phyloP scores from a whole-genome alignment of 1,284 basidiomycete genomes.

The Fistulina hepatica region DNA sequence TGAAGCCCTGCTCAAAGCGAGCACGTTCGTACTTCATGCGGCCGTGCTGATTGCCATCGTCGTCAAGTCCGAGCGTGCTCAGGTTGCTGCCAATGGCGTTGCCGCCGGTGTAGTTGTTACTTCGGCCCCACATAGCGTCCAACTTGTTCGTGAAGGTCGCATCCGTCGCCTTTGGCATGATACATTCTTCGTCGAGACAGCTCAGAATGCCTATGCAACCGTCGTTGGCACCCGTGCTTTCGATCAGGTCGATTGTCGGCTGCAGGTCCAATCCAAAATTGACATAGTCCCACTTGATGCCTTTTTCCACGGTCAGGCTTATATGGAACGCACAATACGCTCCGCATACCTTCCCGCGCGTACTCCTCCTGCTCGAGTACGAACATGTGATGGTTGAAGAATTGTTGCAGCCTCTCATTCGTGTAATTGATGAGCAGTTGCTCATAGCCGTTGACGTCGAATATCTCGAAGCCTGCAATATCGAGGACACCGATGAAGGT shows the following conservation, averaged over 20 bases:
- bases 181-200: conserved; percentile 95
- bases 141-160: conserved; percentile 93
- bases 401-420: conserved; percentile 94
- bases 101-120: too few species aligned
- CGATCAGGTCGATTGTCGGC: conserved; percentile 97
- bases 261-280: conserved; percentile 98
- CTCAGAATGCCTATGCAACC: conserved; percentile 96
- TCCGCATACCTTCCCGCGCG: conserved; percentile 85
- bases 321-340: too few species aligned
- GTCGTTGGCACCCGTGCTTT: conserved; percentile 55
- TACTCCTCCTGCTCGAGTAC: conserved; percentile 99
- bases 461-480: conserved; percentile 99
- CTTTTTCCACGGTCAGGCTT: too few species aligned
- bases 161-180: conserved; percentile 98
- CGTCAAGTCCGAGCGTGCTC: too few species aligned
- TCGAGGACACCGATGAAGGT: conserved; percentile 98
- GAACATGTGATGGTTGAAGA: conserved; percentile 99
- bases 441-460: conserved; percentile 86
- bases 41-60: conserved; percentile 60
- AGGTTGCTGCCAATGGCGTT: too few species aligned
- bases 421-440: conserved; percentile 99
- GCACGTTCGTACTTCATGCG: conserved; percentile 78
- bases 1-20: conserved; percentile 90
- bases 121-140: conserved; percentile 61
- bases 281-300: conserved; percentile 97